phyloP scores from a whole-genome alignment of 2,329 filamentous ascomycete species.

The Tolypocladium tropicale region DNA sequence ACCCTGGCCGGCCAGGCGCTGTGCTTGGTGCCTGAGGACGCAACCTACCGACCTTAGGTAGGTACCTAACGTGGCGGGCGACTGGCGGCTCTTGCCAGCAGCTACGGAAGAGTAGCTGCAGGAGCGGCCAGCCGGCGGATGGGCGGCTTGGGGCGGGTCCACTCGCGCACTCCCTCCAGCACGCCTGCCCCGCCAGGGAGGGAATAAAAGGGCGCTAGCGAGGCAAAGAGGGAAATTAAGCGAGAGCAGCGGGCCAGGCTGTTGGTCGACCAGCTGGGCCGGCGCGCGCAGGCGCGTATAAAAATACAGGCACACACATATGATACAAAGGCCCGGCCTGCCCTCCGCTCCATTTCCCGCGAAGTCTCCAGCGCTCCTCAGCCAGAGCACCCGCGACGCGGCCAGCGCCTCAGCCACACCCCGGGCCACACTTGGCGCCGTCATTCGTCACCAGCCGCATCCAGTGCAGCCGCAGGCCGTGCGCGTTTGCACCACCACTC shows the following conservation, averaged over 20 bases:
- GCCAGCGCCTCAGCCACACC: neutral
- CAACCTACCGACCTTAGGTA: too few relatives aligned
- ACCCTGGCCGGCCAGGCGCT: too few relatives aligned
- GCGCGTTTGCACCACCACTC: neutral
- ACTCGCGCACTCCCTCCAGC: too few relatives aligned
- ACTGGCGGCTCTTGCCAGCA: too few relatives aligned
- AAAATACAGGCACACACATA: slow-evolving; percentile 33
- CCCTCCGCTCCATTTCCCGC: slow-evolving; percentile 30
- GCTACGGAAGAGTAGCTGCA: too few relatives aligned
- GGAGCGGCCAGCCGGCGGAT: too few relatives aligned
- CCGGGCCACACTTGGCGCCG: too few relatives aligned
- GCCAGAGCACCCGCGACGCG: slow-evolving; percentile 1
- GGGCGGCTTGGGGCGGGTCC: neutral
- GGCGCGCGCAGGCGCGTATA: slow-evolving; percentile 26
- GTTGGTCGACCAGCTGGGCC: slow-evolving; percentile 17
- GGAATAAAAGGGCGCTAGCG: slow-evolving; percentile 17
- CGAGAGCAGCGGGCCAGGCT: slow-evolving; percentile 21
- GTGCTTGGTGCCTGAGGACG: slow-evolving; percentile 13
- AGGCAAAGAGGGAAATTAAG: slow-evolving; percentile 26
- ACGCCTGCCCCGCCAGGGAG: neutral
- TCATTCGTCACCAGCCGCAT: neutral
- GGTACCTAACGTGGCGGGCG: too few relatives aligned
- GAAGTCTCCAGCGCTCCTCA: slow-evolving; percentile 4
- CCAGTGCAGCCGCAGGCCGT: neutral
- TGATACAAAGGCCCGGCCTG: slow-evolving; percentile 32